phyloP scores from a whole-genome alignment of 208 protist species.

The Blastocrithidia nonstop region DNA sequence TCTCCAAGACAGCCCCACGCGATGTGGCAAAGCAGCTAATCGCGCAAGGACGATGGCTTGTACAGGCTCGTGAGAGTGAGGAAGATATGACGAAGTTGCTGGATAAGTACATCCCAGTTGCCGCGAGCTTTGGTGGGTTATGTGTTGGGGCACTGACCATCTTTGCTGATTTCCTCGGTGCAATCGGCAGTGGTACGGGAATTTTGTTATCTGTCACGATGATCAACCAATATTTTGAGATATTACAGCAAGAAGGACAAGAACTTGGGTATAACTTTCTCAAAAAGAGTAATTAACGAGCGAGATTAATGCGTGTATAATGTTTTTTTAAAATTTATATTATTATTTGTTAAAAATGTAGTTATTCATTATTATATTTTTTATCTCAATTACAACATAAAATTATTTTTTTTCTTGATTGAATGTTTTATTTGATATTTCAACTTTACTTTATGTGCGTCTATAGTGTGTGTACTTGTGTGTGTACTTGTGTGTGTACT shows the following conservation, averaged over 20 bases:
- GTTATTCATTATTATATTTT: background rate
- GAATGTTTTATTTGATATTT: background rate
- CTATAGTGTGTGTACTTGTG: too few species aligned
- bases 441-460: too few species aligned
- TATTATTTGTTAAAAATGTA: background rate
- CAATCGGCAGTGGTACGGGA: constrained; percentile 96
- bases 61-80: constrained; percentile 75
- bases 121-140: constrained; percentile 98
- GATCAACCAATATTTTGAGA: constrained; percentile 99
- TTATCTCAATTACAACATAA: background rate
- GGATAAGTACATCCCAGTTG: constrained; percentile 97
- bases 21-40: constrained; percentile 97
- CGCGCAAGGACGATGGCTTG: constrained; percentile 91
- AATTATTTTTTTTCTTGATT: background rate
- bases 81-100: constrained; percentile 78
- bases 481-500: constrained; percentile 1
- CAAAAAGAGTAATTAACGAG: constrained; percentile 8
- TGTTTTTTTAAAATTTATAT: background rate
- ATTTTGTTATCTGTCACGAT: constrained; percentile 99
- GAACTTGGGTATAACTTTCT: constrained; percentile 68
- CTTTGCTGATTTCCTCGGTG: constrained; percentile 97
- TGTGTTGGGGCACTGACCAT: constrained; percentile 99
- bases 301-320: background rate
- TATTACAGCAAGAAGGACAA: constrained; percentile 96
- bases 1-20: constrained; percentile 91